Evolutionary conservation across 495 filamentous ascomycete genomes (phyloP).

Genomic region (Parmelia sp.): DNA sequence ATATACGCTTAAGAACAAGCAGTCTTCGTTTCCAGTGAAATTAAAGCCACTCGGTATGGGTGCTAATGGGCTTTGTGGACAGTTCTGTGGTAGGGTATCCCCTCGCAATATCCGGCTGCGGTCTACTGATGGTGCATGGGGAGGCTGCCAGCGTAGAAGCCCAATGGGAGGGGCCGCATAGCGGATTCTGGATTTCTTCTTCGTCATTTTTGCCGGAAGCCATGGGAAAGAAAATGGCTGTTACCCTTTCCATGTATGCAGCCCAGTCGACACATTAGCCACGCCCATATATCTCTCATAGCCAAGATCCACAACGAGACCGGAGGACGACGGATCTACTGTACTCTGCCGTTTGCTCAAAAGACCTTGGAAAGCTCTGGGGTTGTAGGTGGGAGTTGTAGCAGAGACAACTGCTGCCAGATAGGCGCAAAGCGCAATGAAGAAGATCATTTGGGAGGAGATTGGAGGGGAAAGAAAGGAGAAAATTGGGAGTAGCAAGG

Average conservation of each 20-base stretch:
- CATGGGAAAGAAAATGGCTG: conserved; percentile 26
- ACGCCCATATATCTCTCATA: conserved; percentile 26
- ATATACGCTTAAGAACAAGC: conserved; percentile 54
- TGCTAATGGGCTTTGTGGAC: conserved; percentile 20
- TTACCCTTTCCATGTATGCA: conserved; percentile 47
- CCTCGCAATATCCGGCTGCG: conserved; percentile 37
- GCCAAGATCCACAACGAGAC: conserved; percentile 22
- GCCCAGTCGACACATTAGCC: conserved; percentile 17
- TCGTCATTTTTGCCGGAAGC: conserved; percentile 22
- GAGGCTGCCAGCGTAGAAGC: conserved; percentile 50
- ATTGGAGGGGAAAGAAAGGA: neutral
- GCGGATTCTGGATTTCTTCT: conserved; percentile 52
- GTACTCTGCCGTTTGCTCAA: conserved; percentile 18
- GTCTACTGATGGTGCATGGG: conserved; percentile 46
- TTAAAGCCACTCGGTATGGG: conserved; percentile 33
- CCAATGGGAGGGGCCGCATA: conserved; percentile 53
- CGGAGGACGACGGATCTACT: neutral
- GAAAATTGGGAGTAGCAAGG: no score
- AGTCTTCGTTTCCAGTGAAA: conserved; percentile 56
- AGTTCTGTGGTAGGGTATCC: conserved; percentile 13
- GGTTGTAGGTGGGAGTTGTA: conserved; percentile 13
- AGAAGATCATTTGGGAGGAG: neutral
- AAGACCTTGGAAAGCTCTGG: conserved; percentile 10
- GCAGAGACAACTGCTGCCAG: conserved; percentile 8
- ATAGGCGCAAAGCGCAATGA: neutral